These are phyloP conservation scores for Trichoderma koningiopsis DNA, from an alignment of 2,329 filamentous ascomycete genomes.

Conservation along the genomic window DNA sequence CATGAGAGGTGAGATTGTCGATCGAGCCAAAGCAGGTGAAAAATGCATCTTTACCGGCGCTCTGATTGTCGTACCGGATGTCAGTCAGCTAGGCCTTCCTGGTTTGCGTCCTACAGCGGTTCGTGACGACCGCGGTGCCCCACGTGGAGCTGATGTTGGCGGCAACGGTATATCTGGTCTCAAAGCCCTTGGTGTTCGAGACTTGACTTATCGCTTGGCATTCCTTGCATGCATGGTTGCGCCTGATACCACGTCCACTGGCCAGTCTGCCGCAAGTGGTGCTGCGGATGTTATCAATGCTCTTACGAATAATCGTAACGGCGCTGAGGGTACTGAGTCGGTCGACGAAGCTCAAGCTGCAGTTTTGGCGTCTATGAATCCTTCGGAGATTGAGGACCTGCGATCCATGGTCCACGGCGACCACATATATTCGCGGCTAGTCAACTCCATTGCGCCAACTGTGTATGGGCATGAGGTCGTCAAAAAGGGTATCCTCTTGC, in stretches of 20 bases:
- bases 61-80: constrained; percentile 93
- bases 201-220: constrained; percentile 93
- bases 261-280: constrained; percentile 64
- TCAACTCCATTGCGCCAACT: constrained; percentile 93
- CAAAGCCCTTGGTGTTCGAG: constrained; percentile 89
- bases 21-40: constrained; percentile 94
- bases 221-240: constrained; percentile 97
- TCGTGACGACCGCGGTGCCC: constrained; percentile 74
- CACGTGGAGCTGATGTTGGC: constrained; percentile 76
- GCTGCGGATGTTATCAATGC: constrained; percentile 83
- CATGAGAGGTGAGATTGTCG: constrained; percentile 93
- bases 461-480: constrained; percentile 97
- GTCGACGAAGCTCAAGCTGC: constrained; percentile 87
- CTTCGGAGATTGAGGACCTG: constrained; percentile 86
- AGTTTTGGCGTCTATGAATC: constrained; percentile 82
- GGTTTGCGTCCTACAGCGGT: constrained; percentile 81
- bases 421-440: constrained; percentile 89
- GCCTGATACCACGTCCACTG: constrained; percentile 80
- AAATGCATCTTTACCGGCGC: constrained; percentile 98
- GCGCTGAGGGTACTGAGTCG: constrained; percentile 64
- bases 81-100: constrained; percentile 90
- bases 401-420: constrained; percentile 92
- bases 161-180: constrained; percentile 84
- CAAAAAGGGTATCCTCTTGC: constrained; percentile 92
- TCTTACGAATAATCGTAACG: constrained; percentile 64